Conservation (phyloP, 345 rosid genomes). For the Camelina sativa region DNA sequence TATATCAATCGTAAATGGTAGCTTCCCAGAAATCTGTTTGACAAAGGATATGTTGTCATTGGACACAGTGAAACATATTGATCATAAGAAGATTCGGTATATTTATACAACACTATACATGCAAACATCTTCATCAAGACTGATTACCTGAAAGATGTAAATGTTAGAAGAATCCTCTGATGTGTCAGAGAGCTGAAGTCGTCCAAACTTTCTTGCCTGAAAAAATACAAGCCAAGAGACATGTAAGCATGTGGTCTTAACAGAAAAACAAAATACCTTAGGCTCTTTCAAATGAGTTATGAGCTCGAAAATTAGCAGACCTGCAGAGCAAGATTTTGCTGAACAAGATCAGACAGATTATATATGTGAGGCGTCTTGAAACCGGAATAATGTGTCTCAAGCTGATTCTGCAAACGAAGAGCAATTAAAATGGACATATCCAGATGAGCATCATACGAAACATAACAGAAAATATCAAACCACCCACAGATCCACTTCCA, state of each 20-base stretch:
- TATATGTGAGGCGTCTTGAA: conserved; percentile 91
- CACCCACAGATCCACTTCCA: conserved; percentile 19
- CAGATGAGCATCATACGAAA: conserved; percentile 34
- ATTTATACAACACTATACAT: background rate
- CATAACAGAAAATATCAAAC: conserved; percentile 6
- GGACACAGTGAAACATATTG: conserved; percentile 12
- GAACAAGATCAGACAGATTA: conserved; percentile 91
- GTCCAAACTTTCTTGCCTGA: conserved; percentile 67
- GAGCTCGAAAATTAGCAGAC: conserved; percentile 49
- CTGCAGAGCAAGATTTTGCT: conserved; percentile 71
- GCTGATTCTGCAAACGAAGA: conserved; percentile 55
- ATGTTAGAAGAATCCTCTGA: conserved; percentile 69
- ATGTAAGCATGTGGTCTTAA: conserved; percentile 23
- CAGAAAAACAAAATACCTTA: conserved; percentile 11
- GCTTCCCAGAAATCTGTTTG: conserved; percentile 73
- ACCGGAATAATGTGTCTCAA: conserved; percentile 84
- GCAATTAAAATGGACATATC: conserved; percentile 19
- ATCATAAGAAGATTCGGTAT: conserved; percentile 12
- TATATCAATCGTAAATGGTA: conserved; percentile 76
- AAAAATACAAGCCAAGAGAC: conserved; percentile 35
- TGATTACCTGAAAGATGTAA: conserved; percentile 79
- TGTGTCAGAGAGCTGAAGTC: conserved; percentile 74
- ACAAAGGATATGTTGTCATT: conserved; percentile 27
- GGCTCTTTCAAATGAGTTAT: conserved; percentile 13
- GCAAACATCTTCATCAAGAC: conserved; percentile 24